Conservation (phyloP, 257 asterid species). For the Solanum rostratum region DNA sequence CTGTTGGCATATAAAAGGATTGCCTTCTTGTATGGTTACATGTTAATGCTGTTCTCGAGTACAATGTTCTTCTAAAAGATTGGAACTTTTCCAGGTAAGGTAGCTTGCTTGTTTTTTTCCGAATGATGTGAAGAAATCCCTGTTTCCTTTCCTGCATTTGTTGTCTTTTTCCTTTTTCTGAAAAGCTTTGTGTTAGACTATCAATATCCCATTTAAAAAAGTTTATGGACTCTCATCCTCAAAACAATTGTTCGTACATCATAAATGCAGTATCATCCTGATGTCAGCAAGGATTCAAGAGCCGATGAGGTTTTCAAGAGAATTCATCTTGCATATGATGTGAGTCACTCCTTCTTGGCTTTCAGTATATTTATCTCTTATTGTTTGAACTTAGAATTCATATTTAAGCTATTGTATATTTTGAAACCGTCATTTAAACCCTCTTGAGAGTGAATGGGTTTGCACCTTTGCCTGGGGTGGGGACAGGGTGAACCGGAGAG, state of each 20-base stretch:
- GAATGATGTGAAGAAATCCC: not conserved
- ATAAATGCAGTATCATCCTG: constrained; percentile 78
- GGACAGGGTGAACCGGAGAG: not conserved
- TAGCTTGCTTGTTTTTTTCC: not conserved
- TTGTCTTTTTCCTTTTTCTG: not conserved
- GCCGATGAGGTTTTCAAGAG: constrained; percentile 64
- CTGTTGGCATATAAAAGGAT: not conserved
- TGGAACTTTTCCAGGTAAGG: not conserved
- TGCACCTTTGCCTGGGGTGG: not conserved
- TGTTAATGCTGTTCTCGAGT: not conserved
- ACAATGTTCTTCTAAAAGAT: not conserved
- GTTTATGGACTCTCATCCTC: not conserved
- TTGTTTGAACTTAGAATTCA: not conserved
- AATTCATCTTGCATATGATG: constrained; percentile 80
- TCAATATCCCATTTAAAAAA: not conserved
- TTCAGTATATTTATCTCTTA: not conserved
- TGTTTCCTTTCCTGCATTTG: not conserved
- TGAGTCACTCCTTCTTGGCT: constrained; percentile 18
- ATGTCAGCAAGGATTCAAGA: constrained; percentile 68
- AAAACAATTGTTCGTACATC: not conserved
- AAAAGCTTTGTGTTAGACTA: not conserved
- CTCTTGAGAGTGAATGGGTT: not conserved
- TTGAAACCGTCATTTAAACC: not conserved
- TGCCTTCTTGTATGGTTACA: not conserved
- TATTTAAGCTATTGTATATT: not conserved